These are phyloP conservation scores for Oenanthe javanica DNA, from an alignment of 140 eudicot genomes.

Conservation along the genomic window DNA sequence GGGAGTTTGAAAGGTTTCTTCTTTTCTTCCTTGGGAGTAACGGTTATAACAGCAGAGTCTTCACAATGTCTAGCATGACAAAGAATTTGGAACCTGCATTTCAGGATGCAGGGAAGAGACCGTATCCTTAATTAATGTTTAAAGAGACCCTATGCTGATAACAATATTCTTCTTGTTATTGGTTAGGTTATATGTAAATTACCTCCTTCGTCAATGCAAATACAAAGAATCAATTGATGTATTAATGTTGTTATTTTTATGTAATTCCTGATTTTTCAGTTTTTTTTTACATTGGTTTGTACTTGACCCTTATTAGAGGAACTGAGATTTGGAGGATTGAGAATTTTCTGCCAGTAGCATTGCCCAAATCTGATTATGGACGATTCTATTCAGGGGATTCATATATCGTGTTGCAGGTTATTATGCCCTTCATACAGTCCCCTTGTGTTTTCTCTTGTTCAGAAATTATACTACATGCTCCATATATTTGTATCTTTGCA, in stretches of 20 bases:
- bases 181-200: slow-evolving; percentile 2
- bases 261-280: neutral
- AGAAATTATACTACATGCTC: neutral
- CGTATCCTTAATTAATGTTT: slow-evolving; percentile 61
- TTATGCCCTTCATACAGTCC: slow-evolving; percentile 12
- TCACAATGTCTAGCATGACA: slow-evolving; percentile 61
- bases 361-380: slow-evolving; percentile 84
- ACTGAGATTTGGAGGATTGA: slow-evolving; percentile 98
- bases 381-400: slow-evolving; percentile 96
- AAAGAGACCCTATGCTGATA: slow-evolving; percentile 8
- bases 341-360: slow-evolving; percentile 86
- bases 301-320: slow-evolving; percentile 72
- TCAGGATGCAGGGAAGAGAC: slow-evolving; percentile 80
- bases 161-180: neutral
- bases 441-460: neutral
- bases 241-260: neutral
- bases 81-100: slow-evolving; percentile 95
- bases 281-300: slow-evolving; percentile 9
- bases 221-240: neutral
- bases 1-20: slow-evolving; percentile 4
- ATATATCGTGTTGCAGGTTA: slow-evolving; percentile 82
- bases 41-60: slow-evolving; percentile 12
- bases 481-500: slow-evolving; percentile 17
- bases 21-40: slow-evolving; percentile 11
- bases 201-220: neutral